Base-by-base conservation (phyloP, 2,329 filamentous ascomycete genomes). In the Madurella fahalii region DNA sequence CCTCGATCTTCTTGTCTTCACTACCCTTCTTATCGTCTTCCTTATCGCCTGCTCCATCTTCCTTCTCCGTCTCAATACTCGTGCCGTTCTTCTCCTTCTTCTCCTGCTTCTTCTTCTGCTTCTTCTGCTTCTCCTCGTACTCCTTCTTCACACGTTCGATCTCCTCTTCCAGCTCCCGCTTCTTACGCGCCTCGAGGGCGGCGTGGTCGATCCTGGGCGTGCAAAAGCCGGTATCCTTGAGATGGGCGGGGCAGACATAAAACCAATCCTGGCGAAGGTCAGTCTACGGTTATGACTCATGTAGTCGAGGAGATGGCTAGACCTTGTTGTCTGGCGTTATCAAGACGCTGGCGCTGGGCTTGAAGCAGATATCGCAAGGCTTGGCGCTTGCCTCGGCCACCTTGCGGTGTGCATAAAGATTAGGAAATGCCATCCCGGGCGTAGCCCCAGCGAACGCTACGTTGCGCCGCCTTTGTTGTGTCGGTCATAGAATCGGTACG, bases 271-370 rank as follows among this genome's bases (percentile, higher is more conserved):
- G 58, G 5, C 9, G 13, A 18, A 16, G 34, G 34, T 53, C 32
- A 44, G 48, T 25, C 25, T 7, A 25, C 25, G 7, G 25, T 25
- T 7, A 25, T 25, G 25, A 25, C 18, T 13, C 2, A 7, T 15
- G 39, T 47, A 30, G 9, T 15, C 34, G 4, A 12, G 34, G 34
- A 15, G 4, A 37, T 37, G 54, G 30, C 56, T 63, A 60, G 65
- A 94, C 92, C 83, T 93, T 94, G 66, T 90, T 92, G 65, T 95
- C 91, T 0, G 89, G 83, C 9, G 91, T 95, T 63, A 96, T 89
- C 52, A 99, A 77, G 16, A 97, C 93, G 61, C 87, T 95, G 7
- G 86, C 84, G 56, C 86, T 90, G 9, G 89, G 87, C 72, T 94
- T 95, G 77, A 87, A 95, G 78, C 94, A 97, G 59, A 97, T 84